Conservation (phyloP, 345 rosid species). For the Psidium guajava region DNA sequence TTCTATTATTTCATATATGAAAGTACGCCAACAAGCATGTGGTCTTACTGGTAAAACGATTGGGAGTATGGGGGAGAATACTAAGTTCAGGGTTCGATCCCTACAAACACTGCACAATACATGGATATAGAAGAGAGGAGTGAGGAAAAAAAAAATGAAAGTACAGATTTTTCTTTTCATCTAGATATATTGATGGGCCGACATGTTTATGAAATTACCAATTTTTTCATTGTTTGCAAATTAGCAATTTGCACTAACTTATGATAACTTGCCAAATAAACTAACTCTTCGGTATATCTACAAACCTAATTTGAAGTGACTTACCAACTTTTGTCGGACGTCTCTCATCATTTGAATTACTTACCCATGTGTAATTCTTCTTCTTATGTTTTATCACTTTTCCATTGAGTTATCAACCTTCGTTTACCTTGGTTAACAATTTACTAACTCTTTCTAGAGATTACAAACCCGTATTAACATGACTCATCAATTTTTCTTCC, state of each 20-base stretch:
- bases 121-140: too few relatives aligned
- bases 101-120: too few relatives aligned
- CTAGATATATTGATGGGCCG: neutral
- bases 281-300: neutral
- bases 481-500: neutral
- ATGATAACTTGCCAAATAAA: neutral
- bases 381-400: neutral
- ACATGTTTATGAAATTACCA: neutral
- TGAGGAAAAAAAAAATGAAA: too few relatives aligned
- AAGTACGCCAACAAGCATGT: too few relatives aligned
- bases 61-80: too few relatives aligned
- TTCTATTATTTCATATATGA: neutral
- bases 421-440: neutral
- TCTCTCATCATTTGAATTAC: neutral
- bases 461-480: neutral
- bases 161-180: neutral
- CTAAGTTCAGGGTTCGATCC: too few relatives aligned
- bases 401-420: neutral
- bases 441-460: neutral
- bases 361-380: neutral
- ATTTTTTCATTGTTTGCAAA: neutral
- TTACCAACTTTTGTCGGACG: neutral
- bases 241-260: neutral
- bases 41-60: too few relatives aligned
- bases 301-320: neutral